These are phyloP conservation scores for Amphibolis antarctica DNA, from an alignment of 106 monocot species.

Conservation along the genomic window DNA sequence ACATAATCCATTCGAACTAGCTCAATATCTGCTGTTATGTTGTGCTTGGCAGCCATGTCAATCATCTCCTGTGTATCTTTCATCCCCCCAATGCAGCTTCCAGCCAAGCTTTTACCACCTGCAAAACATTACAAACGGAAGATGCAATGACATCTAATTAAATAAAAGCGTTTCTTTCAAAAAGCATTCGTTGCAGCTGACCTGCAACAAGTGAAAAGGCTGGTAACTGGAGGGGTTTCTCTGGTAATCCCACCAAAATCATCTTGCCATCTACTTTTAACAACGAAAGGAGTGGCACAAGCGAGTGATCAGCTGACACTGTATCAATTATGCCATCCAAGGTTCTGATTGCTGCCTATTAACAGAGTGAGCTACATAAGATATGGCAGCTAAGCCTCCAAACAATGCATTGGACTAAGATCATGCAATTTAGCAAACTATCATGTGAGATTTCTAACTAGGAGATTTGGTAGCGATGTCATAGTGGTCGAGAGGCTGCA, in stretches of 20 bases:
- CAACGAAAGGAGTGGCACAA: conserved; percentile 38
- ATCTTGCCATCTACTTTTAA: conserved; percentile 61
- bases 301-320: conserved; percentile 44
- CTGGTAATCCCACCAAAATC: conserved; percentile 61
- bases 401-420: too few species aligned
- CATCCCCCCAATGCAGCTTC: conserved; percentile 68
- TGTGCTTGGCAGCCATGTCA: conserved; percentile 67
- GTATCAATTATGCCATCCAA: conserved; percentile 91
- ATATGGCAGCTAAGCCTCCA: too few species aligned
- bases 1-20: conserved; percentile 47
- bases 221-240: conserved; percentile 55
- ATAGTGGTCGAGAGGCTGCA: too few species aligned
- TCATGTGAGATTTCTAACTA: too few species aligned
- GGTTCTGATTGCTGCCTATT: conserved; percentile 54
- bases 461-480: too few species aligned
- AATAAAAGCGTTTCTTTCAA: not conserved
- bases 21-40: conserved; percentile 71
- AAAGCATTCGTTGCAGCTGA: conserved; percentile 5
- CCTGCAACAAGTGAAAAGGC: conserved; percentile 43
- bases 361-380: not conserved
- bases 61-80: conserved; percentile 89
- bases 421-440: too few species aligned
- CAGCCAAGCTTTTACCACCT: conserved; percentile 60
- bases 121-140: not conserved
- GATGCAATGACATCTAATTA: not conserved